Evolutionary conservation across 2,329 filamentous ascomycete genomes (phyloP).

Genomic region (Daldinia sp.): DNA sequence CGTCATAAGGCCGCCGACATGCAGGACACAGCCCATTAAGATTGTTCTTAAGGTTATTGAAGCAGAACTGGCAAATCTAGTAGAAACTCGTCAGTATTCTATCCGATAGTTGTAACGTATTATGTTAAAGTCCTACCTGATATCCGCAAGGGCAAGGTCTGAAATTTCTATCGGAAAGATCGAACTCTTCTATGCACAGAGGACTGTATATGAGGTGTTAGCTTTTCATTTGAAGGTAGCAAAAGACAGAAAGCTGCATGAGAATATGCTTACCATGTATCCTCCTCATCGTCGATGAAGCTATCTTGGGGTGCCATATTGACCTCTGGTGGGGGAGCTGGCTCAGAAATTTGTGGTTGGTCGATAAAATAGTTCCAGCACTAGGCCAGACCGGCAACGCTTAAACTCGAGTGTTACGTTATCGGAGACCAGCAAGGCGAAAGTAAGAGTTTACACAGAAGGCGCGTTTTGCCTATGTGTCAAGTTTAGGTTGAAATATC

Average conservation of each 20-base stretch:
- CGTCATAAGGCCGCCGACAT: conserved; percentile 93
- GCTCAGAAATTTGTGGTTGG: conserved; percentile 20
- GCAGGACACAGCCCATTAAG: conserved; percentile 98
- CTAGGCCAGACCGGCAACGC: conserved; percentile 7
- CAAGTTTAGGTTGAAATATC: conserved; percentile 42
- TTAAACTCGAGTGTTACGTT: conserved; percentile 7
- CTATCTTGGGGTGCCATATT: conserved; percentile 76
- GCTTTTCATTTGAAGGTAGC: conserved; percentile 35
- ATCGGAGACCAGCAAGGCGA: conserved; percentile 2
- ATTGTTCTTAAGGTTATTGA: conserved; percentile 98
- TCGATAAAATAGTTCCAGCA: conserved; percentile 18
- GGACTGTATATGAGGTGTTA: conserved; percentile 70
- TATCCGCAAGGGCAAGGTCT: conserved; percentile 97
- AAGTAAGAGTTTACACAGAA: conserved; percentile 17
- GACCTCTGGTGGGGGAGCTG: conserved; percentile 35
- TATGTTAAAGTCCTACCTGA: conserved; percentile 72
- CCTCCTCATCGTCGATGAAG: conserved; percentile 79
- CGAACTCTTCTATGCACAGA: conserved; percentile 98
- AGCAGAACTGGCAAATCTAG: conserved; percentile 99
- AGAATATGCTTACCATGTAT: conserved; percentile 68
- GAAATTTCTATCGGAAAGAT: conserved; percentile 97
- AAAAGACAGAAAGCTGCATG: conserved; percentile 27
- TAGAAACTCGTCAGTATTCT: conserved; percentile 30
- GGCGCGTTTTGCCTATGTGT: conserved; percentile 40
- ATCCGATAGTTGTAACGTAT: conserved; percentile 15